Base-by-base conservation (phyloP, 106 monocot species). In the Agapanthus africanus region DNA sequence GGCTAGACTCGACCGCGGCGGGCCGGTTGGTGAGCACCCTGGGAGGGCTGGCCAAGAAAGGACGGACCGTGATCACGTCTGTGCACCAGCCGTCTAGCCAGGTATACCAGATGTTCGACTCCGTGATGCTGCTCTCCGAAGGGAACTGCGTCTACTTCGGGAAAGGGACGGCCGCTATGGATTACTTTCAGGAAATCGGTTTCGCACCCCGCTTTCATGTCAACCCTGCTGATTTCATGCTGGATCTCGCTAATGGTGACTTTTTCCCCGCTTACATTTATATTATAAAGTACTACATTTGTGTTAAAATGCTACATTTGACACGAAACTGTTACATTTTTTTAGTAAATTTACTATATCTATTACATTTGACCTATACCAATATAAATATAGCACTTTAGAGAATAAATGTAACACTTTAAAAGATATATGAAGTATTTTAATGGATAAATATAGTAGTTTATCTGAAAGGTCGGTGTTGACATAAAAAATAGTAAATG, bases 141-240 rank as follows among this genome's bases (percentile, higher is more conserved):
- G 94, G 94, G 4, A 70, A 65, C 15, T 85, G 85, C 63, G 22
- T 88, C 15, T 95, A 91, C 77, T 88, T 77, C 44, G 94, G 94
- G 21, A 30, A 46, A 8, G 91, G 74, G 15, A 34, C 60, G 26
- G 91, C 88, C 35, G 85, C 95, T 52, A 86, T 91, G 91, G 88
- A 88, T 23, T 91, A 92, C 59, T 97, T 97, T 42, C 66, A 54
- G 14, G 67, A 76, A 13, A 22, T 76, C 21, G 97, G 97, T 4
- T 89, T 97, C 65, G 11, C 51, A 15, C 91, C 97, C 2, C 22
- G 82, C 11, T 80, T 84, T 54, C 84, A 69, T 26, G 87, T 92
- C 27, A 97, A 97, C 51, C 97, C 97, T 15, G 97, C 92, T 37
- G 97, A 97, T 59, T 97, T 92, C 87, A 89, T 97, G 89, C 79